Evolutionary conservation across 2,329 filamentous ascomycete genomes (phyloP), one percentile per base, ranked within the genome.

Genomic region (Alternaria arborescens): DNA sequence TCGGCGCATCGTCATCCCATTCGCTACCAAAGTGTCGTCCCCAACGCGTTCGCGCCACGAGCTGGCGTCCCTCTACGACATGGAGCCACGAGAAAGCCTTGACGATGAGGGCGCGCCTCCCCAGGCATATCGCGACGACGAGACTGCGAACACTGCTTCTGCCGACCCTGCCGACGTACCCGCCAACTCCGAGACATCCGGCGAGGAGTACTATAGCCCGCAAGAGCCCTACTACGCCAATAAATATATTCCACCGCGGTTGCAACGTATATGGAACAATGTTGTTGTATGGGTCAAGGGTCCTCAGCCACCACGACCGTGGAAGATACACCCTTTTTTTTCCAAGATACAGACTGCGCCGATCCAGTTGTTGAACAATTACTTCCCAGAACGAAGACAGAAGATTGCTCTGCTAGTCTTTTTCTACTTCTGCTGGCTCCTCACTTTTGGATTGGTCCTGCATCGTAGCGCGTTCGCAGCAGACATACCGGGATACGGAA

Each of bases 361-460:
- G 1, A 80, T 91, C 60, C 78, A 80, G 44, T 78, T 92, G 42
- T 74, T 93, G 58, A 86, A 92, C 64, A 84, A 81, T 55, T 85
- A 87, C 67, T 79, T 91, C 3, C 88, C 89, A 0, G 84, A 84
- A 59, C 79, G 78, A 63, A 85, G 80, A 64, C 87, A 90, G 53
- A 86, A 88, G 41, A 74, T 86, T n/a, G 81, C 81, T 68, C 80
- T 91, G 6, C 80, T 91, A 51, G 77, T 87, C 43, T 78, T 82
- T 36, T 90, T 88, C 65, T 86, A 91, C 50, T 83, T 85, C 30
- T 77, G 86, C 52, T 95, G 91, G 92, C 77, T 92, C 16, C 74
- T 91, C 51, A 84, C 86, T 0, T 94, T 94, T 75, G 84, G 86
- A 22, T 75, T 93, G 42, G 86, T 94, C 24, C 85, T 91, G 77